phyloP scores from a whole-genome alignment of 805 yeast genomes.

The Candida ortonii region DNA sequence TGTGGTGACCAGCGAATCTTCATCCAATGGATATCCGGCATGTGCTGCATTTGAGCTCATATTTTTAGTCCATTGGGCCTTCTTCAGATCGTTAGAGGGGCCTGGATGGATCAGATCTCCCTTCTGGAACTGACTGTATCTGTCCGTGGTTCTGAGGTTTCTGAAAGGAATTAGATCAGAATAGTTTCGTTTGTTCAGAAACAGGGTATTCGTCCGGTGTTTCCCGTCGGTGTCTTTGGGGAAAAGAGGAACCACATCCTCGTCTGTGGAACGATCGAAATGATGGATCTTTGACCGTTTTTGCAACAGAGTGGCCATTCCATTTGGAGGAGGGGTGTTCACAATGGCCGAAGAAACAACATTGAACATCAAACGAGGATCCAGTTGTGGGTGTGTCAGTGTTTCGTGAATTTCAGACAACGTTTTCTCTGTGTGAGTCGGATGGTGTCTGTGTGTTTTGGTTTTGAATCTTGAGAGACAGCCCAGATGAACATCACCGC shows the following conservation, averaged over 20 bases:
- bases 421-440: conserved; percentile 32
- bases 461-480: conserved; percentile 76
- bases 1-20: conserved; percentile 61
- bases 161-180: conserved; percentile 58
- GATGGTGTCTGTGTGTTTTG: conserved; percentile 44
- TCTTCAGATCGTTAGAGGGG: conserved; percentile 29
- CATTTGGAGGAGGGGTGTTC: conserved; percentile 90
- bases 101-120: conserved; percentile 42
- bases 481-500: conserved; percentile 93
- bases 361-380: conserved; percentile 76
- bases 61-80: conserved; percentile 6
- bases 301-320: conserved; percentile 72
- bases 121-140: conserved; percentile 16
- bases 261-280: conserved; percentile 63
- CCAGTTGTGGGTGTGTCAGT: conserved; percentile 54
- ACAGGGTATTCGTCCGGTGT: conserved; percentile 42
- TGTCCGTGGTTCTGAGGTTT: conserved; percentile 28
- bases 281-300: conserved; percentile 67
- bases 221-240: conserved; percentile 54
- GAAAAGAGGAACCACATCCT: conserved; percentile 79
- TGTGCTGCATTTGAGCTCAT: conserved; percentile 12
- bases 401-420: conserved; percentile 40
- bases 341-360: conserved; percentile 87
- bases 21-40: conserved; percentile 52
- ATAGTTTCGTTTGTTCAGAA: conserved; percentile 69